These are phyloP conservation scores for Arthrobotrys sphaeroides DNA, from an alignment of 2,329 filamentous ascomycete species.

Conservation along the genomic window DNA sequence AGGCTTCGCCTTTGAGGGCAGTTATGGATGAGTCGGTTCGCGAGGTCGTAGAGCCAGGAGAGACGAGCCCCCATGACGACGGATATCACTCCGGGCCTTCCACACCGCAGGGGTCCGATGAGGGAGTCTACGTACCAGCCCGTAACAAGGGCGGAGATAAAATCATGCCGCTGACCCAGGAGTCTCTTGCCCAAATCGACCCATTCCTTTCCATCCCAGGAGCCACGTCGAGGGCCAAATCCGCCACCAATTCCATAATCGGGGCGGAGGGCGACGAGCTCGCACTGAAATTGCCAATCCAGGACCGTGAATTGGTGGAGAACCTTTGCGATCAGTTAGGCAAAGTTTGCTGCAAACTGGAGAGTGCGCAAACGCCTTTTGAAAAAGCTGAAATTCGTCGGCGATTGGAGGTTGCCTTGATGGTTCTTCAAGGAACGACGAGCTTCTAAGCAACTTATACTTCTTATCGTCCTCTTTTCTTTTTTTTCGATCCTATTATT, in stretches of 20 bases:
- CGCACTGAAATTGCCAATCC: conserved; percentile 41
- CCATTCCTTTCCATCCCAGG: conserved; percentile 25
- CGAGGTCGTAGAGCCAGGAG: conserved; percentile 6
- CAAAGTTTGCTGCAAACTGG: conserved; percentile 52
- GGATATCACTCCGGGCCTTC: conserved; percentile 52
- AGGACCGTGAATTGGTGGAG: conserved; percentile 49
- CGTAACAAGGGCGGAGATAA: neutral
- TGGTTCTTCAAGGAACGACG: conserved; percentile 51
- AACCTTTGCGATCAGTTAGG: conserved; percentile 52
- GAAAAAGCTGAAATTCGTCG: conserved; percentile 47
- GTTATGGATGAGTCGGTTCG: conserved; percentile 25
- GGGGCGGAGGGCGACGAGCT: conserved; percentile 50
- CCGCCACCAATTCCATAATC: conserved; percentile 51
- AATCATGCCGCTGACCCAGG: conserved; percentile 35
- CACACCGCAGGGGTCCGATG: conserved; percentile 45
- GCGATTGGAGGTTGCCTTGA: conserved; percentile 51
- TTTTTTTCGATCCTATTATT: conserved; percentile 42
- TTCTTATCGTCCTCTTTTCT: conserved; percentile 34
- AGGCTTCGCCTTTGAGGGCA: conserved; percentile 28
- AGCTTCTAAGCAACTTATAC: conserved; percentile 29
- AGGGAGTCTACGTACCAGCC: conserved; percentile 32
- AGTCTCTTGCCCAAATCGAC: conserved; percentile 38
- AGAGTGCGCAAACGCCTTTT: conserved; percentile 23
- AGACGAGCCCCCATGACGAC: conserved; percentile 36
- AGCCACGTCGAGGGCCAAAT: conserved; percentile 42